A percentile compares a stretch with the other conserved stretches of the same genome.
phyloP scores from a whole-genome alignment of 73 alveolate genomes.

The Diophrys appendiculata region DNA sequence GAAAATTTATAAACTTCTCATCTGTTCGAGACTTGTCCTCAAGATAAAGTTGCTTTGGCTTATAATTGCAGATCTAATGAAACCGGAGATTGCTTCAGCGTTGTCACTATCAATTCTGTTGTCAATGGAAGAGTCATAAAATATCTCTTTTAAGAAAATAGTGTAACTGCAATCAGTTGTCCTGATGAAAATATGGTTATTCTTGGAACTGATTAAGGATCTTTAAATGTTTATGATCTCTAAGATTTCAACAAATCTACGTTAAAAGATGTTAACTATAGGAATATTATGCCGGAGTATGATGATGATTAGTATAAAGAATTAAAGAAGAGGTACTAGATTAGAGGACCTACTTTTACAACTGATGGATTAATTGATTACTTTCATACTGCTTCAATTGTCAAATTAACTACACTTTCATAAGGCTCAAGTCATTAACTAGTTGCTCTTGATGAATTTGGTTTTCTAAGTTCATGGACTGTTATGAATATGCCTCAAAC shows the following conservation, averaged over 20 bases:
- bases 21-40: slow-evolving; percentile 51
- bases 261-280: neutral
- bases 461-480: slow-evolving; percentile 2
- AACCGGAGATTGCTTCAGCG: neutral
- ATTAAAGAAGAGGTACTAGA: slow-evolving; percentile 9
- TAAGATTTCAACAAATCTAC: slow-evolving; percentile 21
- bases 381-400: neutral
- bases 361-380: slow-evolving; percentile 40
- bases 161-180: slow-evolving; percentile 29
- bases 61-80: neutral
- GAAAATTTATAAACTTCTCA: slow-evolving; percentile 6
- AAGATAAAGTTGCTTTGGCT: slow-evolving; percentile 32
- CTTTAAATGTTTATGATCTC: slow-evolving; percentile 24
- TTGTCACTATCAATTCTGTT: slow-evolving; percentile 10
- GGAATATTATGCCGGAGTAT: neutral
- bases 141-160: slow-evolving; percentile 14
- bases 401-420: neutral
- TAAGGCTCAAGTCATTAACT: neutral
- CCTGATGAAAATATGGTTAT: slow-evolving; percentile 46
- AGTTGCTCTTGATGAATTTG: slow-evolving; percentile 8
- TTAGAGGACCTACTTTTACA: slow-evolving; percentile 43
- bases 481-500: neutral
- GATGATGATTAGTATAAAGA: neutral
- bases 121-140: slow-evolving; percentile 9
- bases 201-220: slow-evolving; percentile 37